phyloP scores from a whole-genome alignment of 805 yeast genomes.

The Tetrapisispora fleetii region DNA sequence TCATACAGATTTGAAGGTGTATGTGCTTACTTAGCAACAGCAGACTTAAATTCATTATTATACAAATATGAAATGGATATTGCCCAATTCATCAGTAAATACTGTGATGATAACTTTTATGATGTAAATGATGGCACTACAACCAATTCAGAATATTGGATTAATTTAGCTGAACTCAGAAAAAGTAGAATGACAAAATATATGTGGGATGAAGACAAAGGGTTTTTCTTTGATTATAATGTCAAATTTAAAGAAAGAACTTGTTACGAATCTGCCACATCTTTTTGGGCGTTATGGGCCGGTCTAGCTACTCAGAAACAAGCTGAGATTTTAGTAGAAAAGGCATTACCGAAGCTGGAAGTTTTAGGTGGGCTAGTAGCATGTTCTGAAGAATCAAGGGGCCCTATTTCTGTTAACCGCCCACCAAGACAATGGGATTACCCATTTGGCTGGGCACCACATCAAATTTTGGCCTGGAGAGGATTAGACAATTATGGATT shows the following conservation, averaged over 20 bases:
- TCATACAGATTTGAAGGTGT: slow-evolving; percentile 81
- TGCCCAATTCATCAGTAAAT: slow-evolving; percentile 48
- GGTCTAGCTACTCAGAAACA: slow-evolving; percentile 57
- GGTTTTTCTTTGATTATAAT: slow-evolving; percentile 79
- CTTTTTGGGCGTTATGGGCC: slow-evolving; percentile 90
- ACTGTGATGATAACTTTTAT: slow-evolving; percentile 41
- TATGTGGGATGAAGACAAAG: slow-evolving; percentile 74
- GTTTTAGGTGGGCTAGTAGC: slow-evolving; percentile 82
- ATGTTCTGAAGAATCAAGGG: slow-evolving; percentile 68
- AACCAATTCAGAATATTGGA: slow-evolving; percentile 51
- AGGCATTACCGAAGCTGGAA: slow-evolving; percentile 62
- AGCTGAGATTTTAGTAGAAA: slow-evolving; percentile 50
- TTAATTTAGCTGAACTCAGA: slow-evolving; percentile 44
- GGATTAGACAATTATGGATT: slow-evolving; percentile 71
- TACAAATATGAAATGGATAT: slow-evolving; percentile 89
- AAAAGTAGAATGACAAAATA: slow-evolving; percentile 49
- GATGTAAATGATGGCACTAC: slow-evolving; percentile 30
- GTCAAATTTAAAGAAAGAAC: slow-evolving; percentile 46
- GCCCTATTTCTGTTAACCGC: slow-evolving; percentile 53
- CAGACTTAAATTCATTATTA: slow-evolving; percentile 75
- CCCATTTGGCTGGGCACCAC: slow-evolving; percentile 98
- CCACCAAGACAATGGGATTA: slow-evolving; percentile 98
- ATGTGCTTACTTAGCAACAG: slow-evolving; percentile 83
- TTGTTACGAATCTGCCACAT: slow-evolving; percentile 74
- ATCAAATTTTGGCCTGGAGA: slow-evolving; percentile 88